A percentile compares a stretch with the other conserved stretches of the same genome.
Evolutionary conservation across 2,329 filamentous ascomycete species (phyloP).

Genomic region (Cercospora sp.): DNA sequence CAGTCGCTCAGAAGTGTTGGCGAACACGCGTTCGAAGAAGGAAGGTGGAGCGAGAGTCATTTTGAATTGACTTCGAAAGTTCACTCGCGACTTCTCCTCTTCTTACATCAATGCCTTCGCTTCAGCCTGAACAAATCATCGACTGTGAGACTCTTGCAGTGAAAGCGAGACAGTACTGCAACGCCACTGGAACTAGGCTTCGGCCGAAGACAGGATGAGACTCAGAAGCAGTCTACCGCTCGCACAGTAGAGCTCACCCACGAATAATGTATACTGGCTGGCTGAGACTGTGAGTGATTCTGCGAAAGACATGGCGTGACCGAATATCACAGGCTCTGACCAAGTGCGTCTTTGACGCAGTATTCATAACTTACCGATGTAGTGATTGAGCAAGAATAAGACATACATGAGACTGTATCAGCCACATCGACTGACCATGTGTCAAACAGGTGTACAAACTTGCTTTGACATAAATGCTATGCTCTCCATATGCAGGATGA

Average conservation of each 20-base stretch:
- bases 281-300: neutral
- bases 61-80: neutral
- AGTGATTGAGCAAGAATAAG: neutral
- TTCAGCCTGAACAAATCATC: neutral
- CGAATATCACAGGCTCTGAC: neutral
- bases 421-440: neutral
- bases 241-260: neutral
- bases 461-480: neutral
- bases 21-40: neutral
- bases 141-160: neutral
- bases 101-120: neutral
- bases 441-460: neutral
- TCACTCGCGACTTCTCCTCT: neutral
- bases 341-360: neutral
- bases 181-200: neutral
- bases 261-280: neutral
- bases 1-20: neutral
- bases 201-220: neutral
- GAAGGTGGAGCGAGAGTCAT: neutral
- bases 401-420: neutral
- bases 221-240: neutral
- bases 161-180: neutral
- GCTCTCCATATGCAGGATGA: neutral
- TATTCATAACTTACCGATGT: neutral
- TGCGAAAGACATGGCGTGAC: neutral